These are phyloP conservation scores for Quercus berberidifolia DNA, from an alignment of 306 rosid genomes.

Conservation along the genomic window DNA sequence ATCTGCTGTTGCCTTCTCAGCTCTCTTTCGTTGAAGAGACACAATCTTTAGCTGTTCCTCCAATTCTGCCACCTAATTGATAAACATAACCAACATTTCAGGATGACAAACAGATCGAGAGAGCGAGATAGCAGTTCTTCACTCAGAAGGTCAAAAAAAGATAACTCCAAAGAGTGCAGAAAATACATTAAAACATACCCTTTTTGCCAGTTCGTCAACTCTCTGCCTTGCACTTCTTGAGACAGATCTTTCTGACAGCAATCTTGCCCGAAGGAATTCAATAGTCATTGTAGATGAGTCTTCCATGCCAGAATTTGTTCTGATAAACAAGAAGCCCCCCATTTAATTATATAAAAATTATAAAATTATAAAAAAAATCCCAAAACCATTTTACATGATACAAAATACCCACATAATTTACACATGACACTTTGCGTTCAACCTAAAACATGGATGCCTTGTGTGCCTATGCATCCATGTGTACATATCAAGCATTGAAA, in stretches of 20 bases:
- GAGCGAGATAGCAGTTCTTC: slow-evolving; percentile 4
- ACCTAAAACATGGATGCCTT: not conserved
- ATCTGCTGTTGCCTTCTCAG: slow-evolving; percentile 91
- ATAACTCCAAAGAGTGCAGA: slow-evolving; percentile 14
- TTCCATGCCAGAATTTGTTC: slow-evolving; percentile 48
- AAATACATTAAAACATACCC: slow-evolving; percentile 41
- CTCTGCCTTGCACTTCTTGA: slow-evolving; percentile 83
- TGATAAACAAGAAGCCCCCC: slow-evolving; percentile 24
- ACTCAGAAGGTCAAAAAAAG: slow-evolving; percentile 7
- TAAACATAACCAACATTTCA: not conserved
- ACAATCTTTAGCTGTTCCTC: slow-evolving; percentile 76
- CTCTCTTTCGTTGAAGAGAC: slow-evolving; percentile 77
- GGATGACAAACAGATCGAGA: not conserved
- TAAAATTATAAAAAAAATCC: slow-evolving; percentile 8
- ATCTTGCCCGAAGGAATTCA: slow-evolving; percentile 82
- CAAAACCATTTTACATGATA: not conserved
- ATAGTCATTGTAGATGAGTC: slow-evolving; percentile 74
- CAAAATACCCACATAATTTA: not conserved
- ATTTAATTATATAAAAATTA: slow-evolving; percentile 7
- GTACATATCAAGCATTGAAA: not conserved
- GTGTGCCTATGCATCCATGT: not conserved
- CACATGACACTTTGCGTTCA: not conserved
- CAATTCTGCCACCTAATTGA: slow-evolving; percentile 66
- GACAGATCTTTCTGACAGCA: slow-evolving; percentile 84
- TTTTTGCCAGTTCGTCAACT: slow-evolving; percentile 72